A percentile compares a stretch with the other conserved stretches of the same genome.
These are phyloP conservation scores for Histomonas meleagridis DNA, from an alignment of 208 protist genomes.

Conservation along the genomic window DNA sequence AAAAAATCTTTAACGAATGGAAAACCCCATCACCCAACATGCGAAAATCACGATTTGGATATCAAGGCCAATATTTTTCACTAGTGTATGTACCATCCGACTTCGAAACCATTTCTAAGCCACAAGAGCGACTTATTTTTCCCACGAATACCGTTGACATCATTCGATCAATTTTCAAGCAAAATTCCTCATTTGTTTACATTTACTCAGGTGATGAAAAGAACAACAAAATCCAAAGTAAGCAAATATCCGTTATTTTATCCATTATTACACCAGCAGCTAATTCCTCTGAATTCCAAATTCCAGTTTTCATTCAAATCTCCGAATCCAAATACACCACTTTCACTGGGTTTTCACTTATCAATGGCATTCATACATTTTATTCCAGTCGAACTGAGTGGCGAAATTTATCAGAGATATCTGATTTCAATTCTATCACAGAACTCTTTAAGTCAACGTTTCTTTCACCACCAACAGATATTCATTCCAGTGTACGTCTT, in stretches of 20 bases:
- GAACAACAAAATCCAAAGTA: not conserved
- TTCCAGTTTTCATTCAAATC: not conserved
- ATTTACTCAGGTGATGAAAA: not conserved
- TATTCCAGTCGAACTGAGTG: not conserved
- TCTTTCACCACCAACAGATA: not conserved
- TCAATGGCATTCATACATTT: not conserved
- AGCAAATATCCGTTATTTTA: not conserved
- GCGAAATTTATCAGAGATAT: no score
- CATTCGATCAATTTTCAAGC: not conserved
- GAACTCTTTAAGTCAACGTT: not conserved
- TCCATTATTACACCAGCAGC: not conserved
- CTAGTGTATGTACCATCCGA: not conserved
- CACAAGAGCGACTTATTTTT: not conserved
- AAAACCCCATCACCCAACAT: not conserved
- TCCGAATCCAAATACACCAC: not conserved
- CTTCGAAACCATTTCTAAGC: not conserved
- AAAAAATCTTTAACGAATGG: not conserved
- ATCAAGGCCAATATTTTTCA: not conserved
- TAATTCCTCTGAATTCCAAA: no score
- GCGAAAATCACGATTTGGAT: not conserved
- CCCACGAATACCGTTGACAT: not conserved
- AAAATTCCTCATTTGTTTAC: not conserved
- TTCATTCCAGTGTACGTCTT: not conserved
- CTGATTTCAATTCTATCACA: not conserved
- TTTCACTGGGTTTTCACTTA: not conserved